Evolutionary conservation across 2,329 filamentous ascomycete genomes (phyloP), one percentile per base, ranked within the genome.

Genomic region (Microthyrium microscopicum): DNA sequence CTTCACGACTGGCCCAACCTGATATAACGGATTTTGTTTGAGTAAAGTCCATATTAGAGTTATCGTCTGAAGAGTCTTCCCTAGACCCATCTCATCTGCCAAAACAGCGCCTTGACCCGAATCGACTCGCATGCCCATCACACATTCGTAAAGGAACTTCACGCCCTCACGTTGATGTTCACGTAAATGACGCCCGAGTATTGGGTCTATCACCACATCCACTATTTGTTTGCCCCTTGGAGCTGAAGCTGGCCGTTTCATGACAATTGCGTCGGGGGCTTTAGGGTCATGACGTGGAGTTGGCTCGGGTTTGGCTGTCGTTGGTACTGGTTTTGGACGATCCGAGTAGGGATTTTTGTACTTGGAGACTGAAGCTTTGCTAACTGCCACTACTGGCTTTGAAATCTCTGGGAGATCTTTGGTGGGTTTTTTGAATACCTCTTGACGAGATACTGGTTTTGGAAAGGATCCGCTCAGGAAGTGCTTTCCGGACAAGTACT

Each of bases 1-100:
- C 41, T 68, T 76, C 29, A 81, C 63, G 1, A 79, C 67, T 2
- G 73, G 70, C 2, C 55, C 44, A 19, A 58, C 62, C 25, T 67
- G 66, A 42, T 71, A 60, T 5, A 78, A 60, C 0, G 75, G 74
- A 45, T 75, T 79, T 45, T 81, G 76, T 49, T 79, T 80, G 40
- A 81, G 53, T 21, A 81, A 50, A 2, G 76, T 81, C 76, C 76
- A 81, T 9, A 81, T 47, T 29, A 81, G 52, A 3, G 76, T 60
- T 44, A 82, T 81, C 0, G 76, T 80, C 45, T 81, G 76, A 21
- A 81, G 48, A 1, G 77, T 80, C 53, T 82, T 82, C 15, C 77
- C 77, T 2, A 82, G 52, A 0, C 77, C 77, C 77, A 82, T 82
- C 43, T 81, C 77, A 46, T 82, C 77, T 2, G 77, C 77, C 31